Evolutionary conservation across 805 yeast species (phyloP), one percentile per base, ranked within the genome.

Genomic region (Candida maris): DNA sequence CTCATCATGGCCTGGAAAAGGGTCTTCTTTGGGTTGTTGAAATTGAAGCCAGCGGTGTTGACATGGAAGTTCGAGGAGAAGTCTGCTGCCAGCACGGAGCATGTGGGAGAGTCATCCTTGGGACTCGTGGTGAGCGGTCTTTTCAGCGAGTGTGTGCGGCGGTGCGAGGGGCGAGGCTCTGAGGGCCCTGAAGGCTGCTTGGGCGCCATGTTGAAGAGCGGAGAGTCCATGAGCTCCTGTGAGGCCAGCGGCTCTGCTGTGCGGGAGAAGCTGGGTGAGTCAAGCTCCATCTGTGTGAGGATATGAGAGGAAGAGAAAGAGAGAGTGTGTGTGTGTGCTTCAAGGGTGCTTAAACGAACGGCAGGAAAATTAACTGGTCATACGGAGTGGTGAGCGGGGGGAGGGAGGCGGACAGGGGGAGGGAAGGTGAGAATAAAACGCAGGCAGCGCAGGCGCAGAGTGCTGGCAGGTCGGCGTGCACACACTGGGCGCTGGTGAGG

Each of bases 31-130:
- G 55, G 54, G 23, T 52, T 49, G 34, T 46, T 41, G 25, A 33
- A 19, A 16, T 42, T 43, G 34, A 39, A 38, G 18, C 42, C 33
- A 15, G 33, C 39, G 28, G 35, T 38, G 34, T 51, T 52, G 22
- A 63, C 61, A 41, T 62, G 68, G 44, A 64, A 63, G 46, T 65
- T 64, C 22, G 61, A 52, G 8, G 61, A 50, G 20, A 65, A 51
- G 37, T 64, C 67, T 19, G 64, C 68, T 4, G 67, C 65, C 18
- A 65, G 45, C 1, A 54, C 58, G 0, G 67, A 52, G 4, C 56
- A 52, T 6, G 67, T 56, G 7, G 75, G 73, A 2, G 69, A 59
- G 37, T 67, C 71, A 30, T 60, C 62, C 42, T 56, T 59, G 9
- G 67, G 58, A 35, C 66, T 56, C 30, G 41, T 26, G 2, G 50